phyloP scores from a whole-genome alignment of 2,329 filamentous ascomycete genomes.

The Curvularia verruculosa region DNA sequence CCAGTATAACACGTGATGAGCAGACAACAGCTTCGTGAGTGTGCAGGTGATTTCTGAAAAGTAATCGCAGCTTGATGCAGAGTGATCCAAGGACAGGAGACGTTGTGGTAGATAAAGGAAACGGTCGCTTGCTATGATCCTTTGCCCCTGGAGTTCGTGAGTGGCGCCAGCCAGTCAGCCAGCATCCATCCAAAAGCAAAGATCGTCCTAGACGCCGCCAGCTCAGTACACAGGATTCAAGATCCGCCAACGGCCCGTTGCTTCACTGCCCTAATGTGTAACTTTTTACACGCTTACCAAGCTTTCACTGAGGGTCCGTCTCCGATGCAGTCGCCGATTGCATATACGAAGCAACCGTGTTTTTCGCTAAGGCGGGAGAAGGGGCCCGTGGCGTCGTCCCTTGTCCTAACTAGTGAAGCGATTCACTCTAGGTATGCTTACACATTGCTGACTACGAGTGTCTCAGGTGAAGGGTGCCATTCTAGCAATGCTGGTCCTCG shows the following conservation, averaged over 20 bases:
- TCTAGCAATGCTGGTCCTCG: neutral
- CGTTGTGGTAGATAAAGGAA: constrained; percentile 1
- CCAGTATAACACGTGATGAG: neutral
- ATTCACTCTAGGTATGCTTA: neutral
- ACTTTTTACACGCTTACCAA: constrained; percentile 18
- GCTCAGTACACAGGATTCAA: constrained; percentile 9
- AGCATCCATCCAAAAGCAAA: constrained; percentile 17
- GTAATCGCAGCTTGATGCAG: neutral
- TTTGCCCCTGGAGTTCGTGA: constrained; percentile 1
- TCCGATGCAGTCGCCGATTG: constrained; percentile 4
- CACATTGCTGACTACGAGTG: neutral
- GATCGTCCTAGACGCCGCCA: constrained; percentile 1
- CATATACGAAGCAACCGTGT: constrained; percentile 3
- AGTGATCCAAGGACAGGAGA: neutral
- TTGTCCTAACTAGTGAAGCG: neutral
- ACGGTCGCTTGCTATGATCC: neutral
- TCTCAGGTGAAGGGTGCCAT: neutral
- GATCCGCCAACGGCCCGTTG: constrained; percentile 13
- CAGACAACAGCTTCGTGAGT: neutral
- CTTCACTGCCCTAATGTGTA: constrained; percentile 8
- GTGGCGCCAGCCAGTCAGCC: constrained; percentile 13
- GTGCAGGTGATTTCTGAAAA: neutral
- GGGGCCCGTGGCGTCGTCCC: neutral
- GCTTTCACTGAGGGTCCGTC: constrained; percentile 2
- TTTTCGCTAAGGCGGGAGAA: neutral